These are phyloP conservation scores for Amoebophrya sp. DNA, from an alignment of 169 alveolate species.

Conservation along the genomic window DNA sequence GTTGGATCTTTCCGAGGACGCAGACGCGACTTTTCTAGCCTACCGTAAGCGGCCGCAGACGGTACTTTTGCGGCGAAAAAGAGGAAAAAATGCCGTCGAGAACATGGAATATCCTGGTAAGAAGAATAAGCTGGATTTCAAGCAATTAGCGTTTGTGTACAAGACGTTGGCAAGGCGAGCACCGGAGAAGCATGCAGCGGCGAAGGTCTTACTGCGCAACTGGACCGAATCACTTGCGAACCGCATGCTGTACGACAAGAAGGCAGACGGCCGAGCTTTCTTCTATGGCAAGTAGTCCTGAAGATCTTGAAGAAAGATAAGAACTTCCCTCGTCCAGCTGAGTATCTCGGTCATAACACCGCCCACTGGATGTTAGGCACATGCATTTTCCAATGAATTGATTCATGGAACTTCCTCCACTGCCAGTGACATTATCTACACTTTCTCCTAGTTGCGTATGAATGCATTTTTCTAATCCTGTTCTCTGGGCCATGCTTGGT, in stretches of 20 bases:
- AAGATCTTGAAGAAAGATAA: too few relatives aligned
- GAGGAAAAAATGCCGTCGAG: neutral
- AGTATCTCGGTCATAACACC: too few relatives aligned
- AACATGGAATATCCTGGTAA: neutral
- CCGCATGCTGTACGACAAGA: neutral
- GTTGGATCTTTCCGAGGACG: neutral
- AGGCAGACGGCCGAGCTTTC: neutral
- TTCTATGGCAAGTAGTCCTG: too few relatives aligned
- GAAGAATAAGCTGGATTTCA: neutral
- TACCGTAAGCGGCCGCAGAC: constrained; percentile 5
- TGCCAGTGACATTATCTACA: too few relatives aligned
- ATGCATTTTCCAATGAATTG: too few relatives aligned
- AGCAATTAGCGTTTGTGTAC: neutral
- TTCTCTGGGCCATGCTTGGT: neutral
- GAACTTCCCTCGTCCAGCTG: too few relatives aligned
- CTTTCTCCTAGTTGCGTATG: too few relatives aligned
- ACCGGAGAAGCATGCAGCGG: neutral
- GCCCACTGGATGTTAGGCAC: too few relatives aligned
- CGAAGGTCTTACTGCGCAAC: neutral
- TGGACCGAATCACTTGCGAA: neutral
- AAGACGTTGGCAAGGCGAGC: neutral
- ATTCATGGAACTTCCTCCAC: too few relatives aligned
- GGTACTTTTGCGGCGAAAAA: neutral
- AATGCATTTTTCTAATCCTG: too few relatives aligned
- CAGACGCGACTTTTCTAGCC: neutral